Conservation (phyloP, 352 stramenopile genomes). For the Pythium sp. region DNA sequence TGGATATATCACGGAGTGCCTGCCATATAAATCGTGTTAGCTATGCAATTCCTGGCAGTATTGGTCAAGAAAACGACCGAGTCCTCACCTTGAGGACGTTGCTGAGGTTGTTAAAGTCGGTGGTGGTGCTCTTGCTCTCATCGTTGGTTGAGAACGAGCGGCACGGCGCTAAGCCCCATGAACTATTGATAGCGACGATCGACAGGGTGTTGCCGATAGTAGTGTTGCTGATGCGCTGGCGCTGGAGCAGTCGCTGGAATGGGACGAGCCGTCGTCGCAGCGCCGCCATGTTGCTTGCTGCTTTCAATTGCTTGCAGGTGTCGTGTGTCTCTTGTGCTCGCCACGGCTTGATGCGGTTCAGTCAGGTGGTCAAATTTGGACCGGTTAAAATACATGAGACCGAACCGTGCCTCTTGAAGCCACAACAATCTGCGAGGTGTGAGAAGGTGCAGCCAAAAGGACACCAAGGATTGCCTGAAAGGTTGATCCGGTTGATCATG, state of each 20-base stretch:
- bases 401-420: slow-evolving; percentile 1
- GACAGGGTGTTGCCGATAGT: neutral
- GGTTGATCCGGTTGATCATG: slow-evolving; percentile 10
- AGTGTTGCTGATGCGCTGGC: neutral
- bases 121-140: neutral
- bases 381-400: slow-evolving; percentile 7
- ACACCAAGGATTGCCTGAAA: slow-evolving; percentile 1
- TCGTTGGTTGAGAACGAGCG: slow-evolving; percentile 6
- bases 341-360: slow-evolving; percentile 10
- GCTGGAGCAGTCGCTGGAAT: slow-evolving; percentile 4
- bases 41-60: neutral
- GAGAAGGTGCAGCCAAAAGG: slow-evolving; percentile 10
- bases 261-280: slow-evolving; percentile 22
- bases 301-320: neutral
- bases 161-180: neutral
- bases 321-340: neutral
- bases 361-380: neutral
- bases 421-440: slow-evolving; percentile 29
- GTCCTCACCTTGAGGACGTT: slow-evolving; percentile 57
- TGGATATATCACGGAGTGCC: slow-evolving; percentile 62
- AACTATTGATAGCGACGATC: neutral
- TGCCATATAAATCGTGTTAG: slow-evolving; percentile 10
- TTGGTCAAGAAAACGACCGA: neutral
- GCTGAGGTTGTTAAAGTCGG: slow-evolving; percentile 61
- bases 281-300: slow-evolving; percentile 11